Evolutionary conservation across 2,329 filamentous ascomycete genomes (phyloP), one percentile per base, ranked within the genome.

Genomic region (Leptographium flavum): DNA sequence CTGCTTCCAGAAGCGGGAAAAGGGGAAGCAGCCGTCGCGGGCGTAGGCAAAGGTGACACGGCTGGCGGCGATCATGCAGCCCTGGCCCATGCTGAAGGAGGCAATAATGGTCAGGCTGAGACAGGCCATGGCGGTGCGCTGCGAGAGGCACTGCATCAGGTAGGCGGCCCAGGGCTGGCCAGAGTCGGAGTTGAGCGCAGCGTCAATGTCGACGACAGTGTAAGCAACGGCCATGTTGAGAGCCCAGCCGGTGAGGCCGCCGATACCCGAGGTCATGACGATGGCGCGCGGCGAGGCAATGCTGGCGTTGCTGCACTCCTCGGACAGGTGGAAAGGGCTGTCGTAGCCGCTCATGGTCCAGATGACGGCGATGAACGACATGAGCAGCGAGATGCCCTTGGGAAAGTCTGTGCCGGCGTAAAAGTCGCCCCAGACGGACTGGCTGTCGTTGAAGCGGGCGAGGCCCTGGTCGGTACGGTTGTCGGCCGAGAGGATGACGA

Each of bases 191-290:
- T 69, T 60, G 14, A 85, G 63, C 1, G 76, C 74, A 2, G 57
- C 67, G 1, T 64, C 60, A 49, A 85, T 79, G 54, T 80, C 74
- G 39, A 76, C 66, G 27, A 84, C 76, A 0, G 81, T 85, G 58
- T 85, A 85, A 13, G 80, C 80, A 40, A 83, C 78, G 1, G 84
- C 76, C 10, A 84, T 66, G 57, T 85, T 81, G n/a, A 87, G 61
- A 52, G 82, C 76, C 76, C 81, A 87, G 39, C 82, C 82, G 49
- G 82, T 68, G 3, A 80, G 49, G 2, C 81, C 81, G 6, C 82
- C 82, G 2, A 79, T 66, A 2, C 64, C 73, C 1, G 77, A 77
- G 0, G 82, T 86, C 56, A 85, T 65, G 32, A 84, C 74, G 43
- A 86, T 87, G 8, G 81, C 81, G 13, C 81, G 73, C 0, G 81